These are phyloP conservation scores for Elongisporangium undulatum DNA, from an alignment of 352 stramenopile species.

Conservation along the genomic window DNA sequence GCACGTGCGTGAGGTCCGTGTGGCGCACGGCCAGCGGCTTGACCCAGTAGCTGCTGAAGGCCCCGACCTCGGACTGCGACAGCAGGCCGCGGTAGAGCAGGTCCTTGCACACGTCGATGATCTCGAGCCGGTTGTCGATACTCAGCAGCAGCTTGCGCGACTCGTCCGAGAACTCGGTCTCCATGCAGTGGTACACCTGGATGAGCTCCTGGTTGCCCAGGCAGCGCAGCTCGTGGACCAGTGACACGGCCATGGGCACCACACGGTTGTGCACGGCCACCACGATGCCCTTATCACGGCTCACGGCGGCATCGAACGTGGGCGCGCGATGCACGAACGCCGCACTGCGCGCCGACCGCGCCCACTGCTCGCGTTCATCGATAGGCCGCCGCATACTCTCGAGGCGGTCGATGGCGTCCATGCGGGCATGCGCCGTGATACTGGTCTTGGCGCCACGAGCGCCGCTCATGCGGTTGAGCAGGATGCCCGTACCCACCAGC, in stretches of 20 bases:
- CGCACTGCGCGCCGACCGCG: background rate
- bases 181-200: constrained; percentile 30
- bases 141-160: constrained; percentile 14
- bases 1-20: constrained; percentile 26
- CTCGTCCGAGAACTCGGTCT: constrained; percentile 17
- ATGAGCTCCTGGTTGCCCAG: constrained; percentile 31
- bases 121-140: constrained; percentile 21
- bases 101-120: constrained; percentile 35
- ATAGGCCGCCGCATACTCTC: background rate
- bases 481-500: background rate
- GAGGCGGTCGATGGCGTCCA: background rate
- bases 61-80: background rate
- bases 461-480: background rate
- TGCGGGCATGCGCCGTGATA: background rate
- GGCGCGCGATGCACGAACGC: constrained; percentile 7
- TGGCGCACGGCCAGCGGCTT: constrained; percentile 42
- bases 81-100: constrained; percentile 12
- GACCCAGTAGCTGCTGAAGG: constrained; percentile 37
- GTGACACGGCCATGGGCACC: constrained; percentile 31
- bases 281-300: constrained; percentile 18
- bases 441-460: background rate
- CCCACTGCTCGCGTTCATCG: background rate
- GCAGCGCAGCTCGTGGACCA: constrained; percentile 29
- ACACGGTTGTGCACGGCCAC: constrained; percentile 25
- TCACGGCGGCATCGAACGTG: constrained; percentile 18